Evolutionary conservation across 768 basidiomycete species (phyloP), one percentile per base, ranked within the genome.

Genomic region (Ephemerocybe angulata): DNA sequence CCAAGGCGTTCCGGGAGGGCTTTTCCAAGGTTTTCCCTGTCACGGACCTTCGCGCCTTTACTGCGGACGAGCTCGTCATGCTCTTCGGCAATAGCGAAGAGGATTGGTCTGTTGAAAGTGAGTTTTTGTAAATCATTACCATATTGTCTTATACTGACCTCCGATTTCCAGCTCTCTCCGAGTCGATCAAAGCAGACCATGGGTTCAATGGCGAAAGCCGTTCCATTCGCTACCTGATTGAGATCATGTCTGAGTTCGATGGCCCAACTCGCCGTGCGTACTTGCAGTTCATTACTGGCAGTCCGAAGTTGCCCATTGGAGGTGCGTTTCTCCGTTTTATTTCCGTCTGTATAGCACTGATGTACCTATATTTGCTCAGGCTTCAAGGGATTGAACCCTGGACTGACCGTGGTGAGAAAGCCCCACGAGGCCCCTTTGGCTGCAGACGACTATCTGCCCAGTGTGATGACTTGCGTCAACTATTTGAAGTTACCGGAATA

Each of bases 391-490:
- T 79, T 99, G 50, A 93, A 90, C 61, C 97, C 97, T 1, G 84
- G 89, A 2, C 79, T 99, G 55, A 99, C 97, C 2, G 95, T 99
- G 21, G 96, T 99, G 19, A 86, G 96, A 58, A 98, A 98, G 71
- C 94, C 92, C 8, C 94, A 96, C 61, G 97, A 98, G 70, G 78
- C 89, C 6, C 90, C 94, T 11, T 77, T 97, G 54, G 84, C 83
- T 5, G 90, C 96, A 6, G 93, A 98, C 67, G 92, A 97, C 65
- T 95, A 97, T 67, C 77, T 98, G 27, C 95, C 95, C 0, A 95
- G 92, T 63, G 95, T 98, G 28, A 98, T 98, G 97, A 98, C 97
- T 3, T 99, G 97, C 70, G 95, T 93, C 57, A 93, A 94, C 71
- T 96, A 93, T 67, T 75, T 99, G 65, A 99, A 99, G 70, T 76